Evolutionary conservation across 2,329 filamentous ascomycete genomes (phyloP), one percentile per base, ranked within the genome.

Genomic region (Cladosporium sphaerospermum): DNA sequence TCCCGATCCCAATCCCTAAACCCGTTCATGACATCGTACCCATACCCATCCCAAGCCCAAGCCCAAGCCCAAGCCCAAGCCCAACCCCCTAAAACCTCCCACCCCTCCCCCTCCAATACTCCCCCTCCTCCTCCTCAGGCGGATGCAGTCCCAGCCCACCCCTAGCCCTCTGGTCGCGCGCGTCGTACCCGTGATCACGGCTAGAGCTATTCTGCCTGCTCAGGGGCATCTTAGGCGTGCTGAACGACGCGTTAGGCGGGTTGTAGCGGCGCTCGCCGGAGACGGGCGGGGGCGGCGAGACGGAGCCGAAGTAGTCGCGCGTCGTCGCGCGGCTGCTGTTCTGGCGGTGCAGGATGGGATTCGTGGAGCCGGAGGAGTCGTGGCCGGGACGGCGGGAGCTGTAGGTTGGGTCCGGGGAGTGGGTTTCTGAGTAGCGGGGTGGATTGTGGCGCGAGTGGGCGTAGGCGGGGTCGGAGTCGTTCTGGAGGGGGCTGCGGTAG

Each of bases 241-340:
- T 73, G 57, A 74, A 74, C 54, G 71, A 74, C 18, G 68, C 59
- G 0, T 52, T 66, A 3, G 71, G 70, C 18, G 67, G 68, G 14
- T 60, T 62, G 56, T 74, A 74, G 18, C 67, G 59, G 48, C 71
- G 64, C 45, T 73, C 65, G 64, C 32, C 57, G 53, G 46, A 49
- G 9, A 19, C 33, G 11, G n/a, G 31, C 33, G 18, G 41, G 9
- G 16, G 40, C 23, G 39, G 28, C 2, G 67, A 62, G 41, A 62
- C 66, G 2, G 58, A 63, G 41, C 64, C 52, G 11, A 64, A 63
- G 9, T 33, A 48, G 48, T 45, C 44, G 44, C 39, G 48, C 53
- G 13, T 31, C 23, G 23, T 28, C 23, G 23, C 23, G 16, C 51
- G 39, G 16, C 32, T 41, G 23, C 39, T 36, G 33, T 40, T 23